These are phyloP conservation scores for Scenedesmus sp. DNA, from an alignment of 163 green algal species.

Conservation along the genomic window DNA sequence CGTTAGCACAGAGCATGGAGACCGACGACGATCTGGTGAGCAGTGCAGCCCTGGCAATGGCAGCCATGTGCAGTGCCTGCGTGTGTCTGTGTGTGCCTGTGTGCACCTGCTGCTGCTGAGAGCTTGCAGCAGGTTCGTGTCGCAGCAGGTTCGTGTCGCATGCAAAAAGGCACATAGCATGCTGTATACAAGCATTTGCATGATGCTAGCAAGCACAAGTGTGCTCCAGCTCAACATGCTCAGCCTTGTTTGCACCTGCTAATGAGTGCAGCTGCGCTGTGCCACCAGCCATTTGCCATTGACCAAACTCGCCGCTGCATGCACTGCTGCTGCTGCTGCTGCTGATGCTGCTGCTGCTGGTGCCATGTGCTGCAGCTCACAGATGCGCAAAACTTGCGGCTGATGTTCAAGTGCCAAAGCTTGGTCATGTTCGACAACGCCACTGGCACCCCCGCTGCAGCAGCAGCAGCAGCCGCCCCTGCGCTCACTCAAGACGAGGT, in stretches of 20 bases:
- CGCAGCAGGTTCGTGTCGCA: not conserved
- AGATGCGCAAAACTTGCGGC: not conserved
- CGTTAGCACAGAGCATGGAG: not conserved
- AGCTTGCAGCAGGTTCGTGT: too few relatives aligned
- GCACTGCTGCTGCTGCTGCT: not conserved
- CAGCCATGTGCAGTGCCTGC: not conserved
- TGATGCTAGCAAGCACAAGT: too few relatives aligned
- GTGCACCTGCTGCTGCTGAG: not conserved
- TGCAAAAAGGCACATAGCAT: not conserved
- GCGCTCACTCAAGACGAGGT: not conserved
- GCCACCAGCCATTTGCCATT: not conserved
- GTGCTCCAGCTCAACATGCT: too few relatives aligned
- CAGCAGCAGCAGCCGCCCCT: not conserved
- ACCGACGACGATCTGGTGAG: not conserved
- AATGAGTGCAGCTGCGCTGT: too few relatives aligned
- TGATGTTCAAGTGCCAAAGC: constrained; percentile 6
- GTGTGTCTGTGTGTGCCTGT: not conserved
- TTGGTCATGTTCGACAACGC: not conserved
- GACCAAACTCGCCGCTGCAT: not conserved
- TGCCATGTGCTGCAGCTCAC: not conserved
- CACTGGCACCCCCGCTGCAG: not conserved
- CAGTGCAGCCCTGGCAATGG: not conserved
- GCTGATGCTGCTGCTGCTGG: not conserved
- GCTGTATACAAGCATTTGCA: too few relatives aligned
- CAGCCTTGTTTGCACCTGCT: too few relatives aligned